A percentile compares a stretch with the other conserved stretches of the same genome.
Conservation (phyloP, 805 yeast species). For the Martiniozyma abietophila region DNA sequence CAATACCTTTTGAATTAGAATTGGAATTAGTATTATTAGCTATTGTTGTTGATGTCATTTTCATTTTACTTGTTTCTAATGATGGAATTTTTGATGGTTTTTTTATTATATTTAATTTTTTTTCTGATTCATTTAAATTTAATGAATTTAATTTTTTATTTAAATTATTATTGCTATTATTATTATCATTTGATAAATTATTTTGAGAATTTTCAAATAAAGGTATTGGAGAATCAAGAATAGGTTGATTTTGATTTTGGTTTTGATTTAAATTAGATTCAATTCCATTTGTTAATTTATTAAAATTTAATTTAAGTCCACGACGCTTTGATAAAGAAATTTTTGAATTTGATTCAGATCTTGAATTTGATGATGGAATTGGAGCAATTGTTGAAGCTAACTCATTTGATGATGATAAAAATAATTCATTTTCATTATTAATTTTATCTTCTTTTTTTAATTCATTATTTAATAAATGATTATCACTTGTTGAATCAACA, state of each 20-base stretch:
- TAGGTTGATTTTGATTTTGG: background rate
- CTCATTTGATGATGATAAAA: constrained; percentile 4
- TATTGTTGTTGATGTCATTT: constrained; percentile 1
- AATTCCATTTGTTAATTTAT: constrained; percentile 11
- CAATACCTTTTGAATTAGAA: too few relatives aligned
- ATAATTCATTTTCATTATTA: constrained; percentile 2
- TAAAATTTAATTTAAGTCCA: constrained; percentile 42
- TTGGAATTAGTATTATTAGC: background rate
- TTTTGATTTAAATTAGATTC: background rate
- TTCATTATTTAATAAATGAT: background rate
- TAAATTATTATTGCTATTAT: too few relatives aligned
- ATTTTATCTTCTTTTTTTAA: constrained; percentile 5
- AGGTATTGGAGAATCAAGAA: background rate
- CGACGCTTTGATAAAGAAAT: constrained; percentile 44
- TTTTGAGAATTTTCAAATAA: too few relatives aligned
- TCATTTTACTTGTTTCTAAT: background rate
- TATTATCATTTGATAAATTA: too few relatives aligned
- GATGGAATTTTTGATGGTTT: constrained; percentile 1
- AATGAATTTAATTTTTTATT: background rate
- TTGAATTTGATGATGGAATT: constrained; percentile 1
- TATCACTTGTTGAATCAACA: too few relatives aligned
- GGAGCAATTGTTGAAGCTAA: constrained; percentile 5
- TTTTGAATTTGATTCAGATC: constrained; percentile 18
- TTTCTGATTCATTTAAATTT: constrained; percentile 1
- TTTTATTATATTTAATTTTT: constrained; percentile 1